Evolutionary conservation across 2,329 filamentous ascomycete genomes (phyloP).

Genomic region (Diaporthe citrichinensis): DNA sequence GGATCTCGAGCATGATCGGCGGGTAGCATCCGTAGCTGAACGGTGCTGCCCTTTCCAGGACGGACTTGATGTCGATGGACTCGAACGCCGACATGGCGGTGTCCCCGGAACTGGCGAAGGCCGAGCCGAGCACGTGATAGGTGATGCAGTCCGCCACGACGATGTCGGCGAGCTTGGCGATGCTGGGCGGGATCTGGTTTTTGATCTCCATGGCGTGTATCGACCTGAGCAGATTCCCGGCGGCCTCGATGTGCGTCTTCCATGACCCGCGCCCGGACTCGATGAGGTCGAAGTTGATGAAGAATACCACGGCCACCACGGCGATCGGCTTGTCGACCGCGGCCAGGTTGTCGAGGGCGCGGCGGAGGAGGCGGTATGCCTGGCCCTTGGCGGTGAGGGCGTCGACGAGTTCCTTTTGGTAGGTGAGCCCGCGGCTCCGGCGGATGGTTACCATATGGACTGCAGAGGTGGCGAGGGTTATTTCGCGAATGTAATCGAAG

Average conservation of each 20-base stretch:
- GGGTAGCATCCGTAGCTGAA: conserved; percentile 64
- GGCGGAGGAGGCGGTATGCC: conserved; percentile 58
- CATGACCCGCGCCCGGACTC: conserved; percentile 44
- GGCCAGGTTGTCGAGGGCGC: conserved; percentile 56
- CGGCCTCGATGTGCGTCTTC: conserved; percentile 59
- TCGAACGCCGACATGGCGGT: conserved; percentile 51
- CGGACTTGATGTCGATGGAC: conserved; percentile 53
- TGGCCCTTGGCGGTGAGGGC: conserved; percentile 62
- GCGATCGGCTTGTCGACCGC: conserved; percentile 52
- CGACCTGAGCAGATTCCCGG: conserved; percentile 59
- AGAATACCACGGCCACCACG: conserved; percentile 62
- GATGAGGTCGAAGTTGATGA: conserved; percentile 65
- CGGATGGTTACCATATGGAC: conserved; percentile 62
- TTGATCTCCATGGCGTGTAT: conserved; percentile 47
- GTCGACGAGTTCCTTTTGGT: conserved; percentile 54
- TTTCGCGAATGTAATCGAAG: conserved; percentile 60
- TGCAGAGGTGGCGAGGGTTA: conserved; percentile 64
- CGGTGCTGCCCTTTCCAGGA: conserved; percentile 57
- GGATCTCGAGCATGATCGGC: conserved; percentile 59
- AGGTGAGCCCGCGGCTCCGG: conserved; percentile 50
- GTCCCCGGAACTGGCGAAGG: conserved; percentile 52
- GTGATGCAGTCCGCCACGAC: conserved; percentile 64
- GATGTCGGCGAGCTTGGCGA: conserved; percentile 58
- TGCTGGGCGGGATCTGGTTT: conserved; percentile 39
- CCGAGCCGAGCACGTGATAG: conserved; percentile 62